Percentiles rank a stretch among this genome's conserved stretches.
These are phyloP conservation scores for Kurtzmaniella quercitrusa DNA, from an alignment of 1,139 yeast species.

Conservation along the genomic window DNA sequence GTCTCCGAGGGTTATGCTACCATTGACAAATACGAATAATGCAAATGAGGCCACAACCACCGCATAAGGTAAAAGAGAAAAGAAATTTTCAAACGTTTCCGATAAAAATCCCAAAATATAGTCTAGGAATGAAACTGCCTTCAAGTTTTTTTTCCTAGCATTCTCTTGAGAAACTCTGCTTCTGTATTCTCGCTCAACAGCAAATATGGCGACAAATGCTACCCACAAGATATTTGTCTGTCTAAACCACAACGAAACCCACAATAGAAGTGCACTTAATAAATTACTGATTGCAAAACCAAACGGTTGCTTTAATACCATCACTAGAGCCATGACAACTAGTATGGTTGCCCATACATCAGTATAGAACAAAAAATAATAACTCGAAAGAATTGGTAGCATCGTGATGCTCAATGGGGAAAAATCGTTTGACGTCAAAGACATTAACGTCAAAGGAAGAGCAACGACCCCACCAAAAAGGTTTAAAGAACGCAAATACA, in stretches of 20 bases:
- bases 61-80: constrained; percentile 45
- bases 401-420: constrained; percentile 48
- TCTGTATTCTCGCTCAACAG: constrained; percentile 39
- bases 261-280: constrained; percentile 45
- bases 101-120: constrained; percentile 17
- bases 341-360: constrained; percentile 88
- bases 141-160: neutral
- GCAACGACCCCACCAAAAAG: constrained; percentile 58
- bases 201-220: constrained; percentile 46
- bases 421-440: constrained; percentile 31
- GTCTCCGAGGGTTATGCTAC: constrained; percentile 85
- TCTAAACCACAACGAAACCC: constrained; percentile 65
- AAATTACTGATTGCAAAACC: constrained; percentile 14
- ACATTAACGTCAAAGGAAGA: constrained; percentile 34
- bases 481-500: constrained; percentile 55
- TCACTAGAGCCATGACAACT: constrained; percentile 43
- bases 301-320: constrained; percentile 20
- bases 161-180: constrained; percentile 22
- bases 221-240: constrained; percentile 93
- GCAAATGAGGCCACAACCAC: constrained; percentile 51
- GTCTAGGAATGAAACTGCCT: constrained; percentile 6
- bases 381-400: constrained; percentile 71
- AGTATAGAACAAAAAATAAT: constrained; percentile 78
- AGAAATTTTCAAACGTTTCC: constrained; percentile 22
- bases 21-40: constrained; percentile 57